These are phyloP conservation scores for Starmerella roubikii DNA, from an alignment of 805 yeast genomes.

Conservation along the genomic window DNA sequence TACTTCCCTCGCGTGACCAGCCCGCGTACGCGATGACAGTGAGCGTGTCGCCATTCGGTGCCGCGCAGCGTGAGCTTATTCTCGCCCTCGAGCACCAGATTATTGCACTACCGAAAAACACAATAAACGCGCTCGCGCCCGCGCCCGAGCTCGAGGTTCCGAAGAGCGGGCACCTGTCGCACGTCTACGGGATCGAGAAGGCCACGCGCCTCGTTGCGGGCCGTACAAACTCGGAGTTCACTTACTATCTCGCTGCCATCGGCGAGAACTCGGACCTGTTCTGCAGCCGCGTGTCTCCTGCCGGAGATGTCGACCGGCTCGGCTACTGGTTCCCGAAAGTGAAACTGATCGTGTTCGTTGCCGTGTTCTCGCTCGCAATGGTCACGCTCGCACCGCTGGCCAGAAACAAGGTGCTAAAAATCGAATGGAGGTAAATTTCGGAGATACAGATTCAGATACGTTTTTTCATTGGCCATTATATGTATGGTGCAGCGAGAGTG, in stretches of 20 bases:
- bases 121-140: slow-evolving; percentile 58
- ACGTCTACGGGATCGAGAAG: slow-evolving; percentile 33
- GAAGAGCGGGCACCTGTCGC: slow-evolving; percentile 46
- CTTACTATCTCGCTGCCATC: slow-evolving; percentile 49
- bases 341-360: slow-evolving; percentile 49
- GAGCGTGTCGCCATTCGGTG: slow-evolving; percentile 49
- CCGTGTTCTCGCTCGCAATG: slow-evolving; percentile 28
- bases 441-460: background rate
- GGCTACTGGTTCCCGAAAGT: slow-evolving; percentile 51
- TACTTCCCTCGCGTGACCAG: slow-evolving; percentile 36
- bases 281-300: slow-evolving; percentile 64
- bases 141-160: slow-evolving; percentile 40
- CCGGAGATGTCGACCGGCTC: slow-evolving; percentile 69
- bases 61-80: slow-evolving; percentile 53
- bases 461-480: background rate
- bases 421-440: slow-evolving; percentile 15
- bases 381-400: slow-evolving; percentile 13
- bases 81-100: slow-evolving; percentile 47
- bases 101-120: slow-evolving; percentile 52
- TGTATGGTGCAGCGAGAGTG: background rate
- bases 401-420: slow-evolving; percentile 6
- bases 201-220: slow-evolving; percentile 31
- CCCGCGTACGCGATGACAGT: slow-evolving; percentile 39
- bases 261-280: slow-evolving; percentile 43
- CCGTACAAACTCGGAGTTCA: slow-evolving; percentile 68